A percentile compares a stretch with the other conserved stretches of the same genome.
phyloP scores from a whole-genome alignment of 495 filamentous ascomycete genomes.

The Cenococcum geophilum region DNA sequence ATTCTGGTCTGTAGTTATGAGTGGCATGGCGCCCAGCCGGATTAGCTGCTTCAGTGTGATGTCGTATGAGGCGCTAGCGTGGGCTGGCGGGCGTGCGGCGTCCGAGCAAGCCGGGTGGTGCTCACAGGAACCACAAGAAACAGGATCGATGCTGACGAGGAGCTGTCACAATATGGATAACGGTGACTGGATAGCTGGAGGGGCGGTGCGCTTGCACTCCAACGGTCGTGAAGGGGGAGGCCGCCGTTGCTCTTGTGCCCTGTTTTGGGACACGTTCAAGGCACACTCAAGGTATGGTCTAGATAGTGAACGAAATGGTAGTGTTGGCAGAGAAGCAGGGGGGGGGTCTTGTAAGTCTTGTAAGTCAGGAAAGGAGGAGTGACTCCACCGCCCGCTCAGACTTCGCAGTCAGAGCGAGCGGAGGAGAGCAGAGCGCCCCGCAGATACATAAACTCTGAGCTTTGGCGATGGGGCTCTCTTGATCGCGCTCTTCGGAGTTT shows the following conservation, averaged over 20 bases:
- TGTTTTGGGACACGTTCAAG: no score
- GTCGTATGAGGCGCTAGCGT: background rate
- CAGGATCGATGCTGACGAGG: background rate
- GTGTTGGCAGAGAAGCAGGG: background rate
- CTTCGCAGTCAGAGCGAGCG: background rate
- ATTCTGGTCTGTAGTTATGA: conserved; percentile 2
- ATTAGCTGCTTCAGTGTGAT: background rate
- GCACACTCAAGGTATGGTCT: no score
- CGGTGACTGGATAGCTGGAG: no score
- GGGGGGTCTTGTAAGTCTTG: background rate
- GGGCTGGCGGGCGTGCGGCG: background rate
- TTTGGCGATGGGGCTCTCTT: background rate
- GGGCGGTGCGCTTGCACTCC: no score
- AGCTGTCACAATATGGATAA: background rate
- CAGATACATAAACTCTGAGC: background rate
- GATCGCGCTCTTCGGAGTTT: background rate
- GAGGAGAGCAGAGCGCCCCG: background rate
- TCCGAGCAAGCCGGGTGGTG: background rate
- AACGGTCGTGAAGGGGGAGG: no score
- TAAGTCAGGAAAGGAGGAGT: background rate
- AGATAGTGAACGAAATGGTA: background rate
- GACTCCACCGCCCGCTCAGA: background rate
- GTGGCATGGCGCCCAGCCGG: background rate
- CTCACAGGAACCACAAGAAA: background rate
- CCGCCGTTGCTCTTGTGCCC: no score